Conservation (phyloP, 2,329 filamentous ascomycete species). For the Exophiala mesophila region DNA sequence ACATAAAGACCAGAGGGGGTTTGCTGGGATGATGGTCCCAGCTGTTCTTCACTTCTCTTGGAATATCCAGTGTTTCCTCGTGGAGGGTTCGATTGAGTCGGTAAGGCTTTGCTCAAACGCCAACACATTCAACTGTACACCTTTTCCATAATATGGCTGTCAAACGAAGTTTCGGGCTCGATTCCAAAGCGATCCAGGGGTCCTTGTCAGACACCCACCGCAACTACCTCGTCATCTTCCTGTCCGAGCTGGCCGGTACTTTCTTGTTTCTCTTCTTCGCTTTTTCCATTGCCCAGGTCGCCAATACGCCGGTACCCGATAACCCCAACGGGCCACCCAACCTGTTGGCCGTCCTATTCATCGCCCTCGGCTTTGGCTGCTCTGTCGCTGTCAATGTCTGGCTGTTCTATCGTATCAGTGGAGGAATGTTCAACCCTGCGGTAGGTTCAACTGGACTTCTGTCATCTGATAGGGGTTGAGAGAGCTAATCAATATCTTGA, state of each 20-base stretch:
- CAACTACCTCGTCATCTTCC: conserved; percentile 38
- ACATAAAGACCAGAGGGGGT: too few species aligned
- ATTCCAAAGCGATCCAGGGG: conserved; percentile 5
- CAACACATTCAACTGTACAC: too few species aligned
- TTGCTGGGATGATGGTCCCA: too few species aligned
- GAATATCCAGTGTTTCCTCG: too few species aligned
- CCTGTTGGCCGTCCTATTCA: conserved; percentile 15
- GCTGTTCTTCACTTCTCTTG: too few species aligned
- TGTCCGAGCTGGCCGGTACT: conserved; percentile 51
- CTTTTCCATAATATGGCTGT: too few species aligned
- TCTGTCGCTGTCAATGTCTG: conserved; percentile 49
- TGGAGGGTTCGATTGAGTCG: too few species aligned
- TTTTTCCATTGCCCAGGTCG: conserved; percentile 44
- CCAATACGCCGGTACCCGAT: conserved; percentile 33
- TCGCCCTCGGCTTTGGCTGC: conserved; percentile 40
- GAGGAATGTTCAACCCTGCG: conserved; percentile 48
- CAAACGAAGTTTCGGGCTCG: too few species aligned
- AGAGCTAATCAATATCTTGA: conserved; percentile 49
- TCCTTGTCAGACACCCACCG: conserved; percentile 12
- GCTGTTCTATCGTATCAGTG: conserved; percentile 50
- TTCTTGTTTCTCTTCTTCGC: conserved; percentile 48
- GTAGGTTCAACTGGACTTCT: conserved; percentile 27
- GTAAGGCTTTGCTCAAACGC: too few species aligned
- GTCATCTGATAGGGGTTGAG: conserved; percentile 42
- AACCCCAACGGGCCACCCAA: conserved; percentile 6